Evolutionary conservation across 2,329 filamentous ascomycete species (phyloP).

Genomic region (Sporothrix pallida): DNA sequence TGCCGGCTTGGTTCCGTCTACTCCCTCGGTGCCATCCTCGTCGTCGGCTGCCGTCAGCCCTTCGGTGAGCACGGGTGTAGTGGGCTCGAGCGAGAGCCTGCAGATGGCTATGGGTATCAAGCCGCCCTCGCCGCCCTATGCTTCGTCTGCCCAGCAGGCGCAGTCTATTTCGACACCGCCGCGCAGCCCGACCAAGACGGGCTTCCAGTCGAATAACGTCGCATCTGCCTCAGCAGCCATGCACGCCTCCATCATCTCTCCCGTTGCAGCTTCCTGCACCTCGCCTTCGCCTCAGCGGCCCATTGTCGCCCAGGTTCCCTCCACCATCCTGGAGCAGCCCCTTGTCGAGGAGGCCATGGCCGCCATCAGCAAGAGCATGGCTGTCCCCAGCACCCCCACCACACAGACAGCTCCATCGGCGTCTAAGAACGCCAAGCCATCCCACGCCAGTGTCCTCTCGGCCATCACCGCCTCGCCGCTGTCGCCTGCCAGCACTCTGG

Average conservation of each 20-base stretch:
- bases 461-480: slow-evolving; percentile 34
- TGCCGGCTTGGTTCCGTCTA: slow-evolving; percentile 43
- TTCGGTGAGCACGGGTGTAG: slow-evolving; percentile 37
- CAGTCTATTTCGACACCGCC: slow-evolving; percentile 62
- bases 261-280: slow-evolving; percentile 34
- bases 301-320: slow-evolving; percentile 60
- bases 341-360: slow-evolving; percentile 53
- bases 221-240: not conserved
- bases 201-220: slow-evolving; percentile 38
- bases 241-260: slow-evolving; percentile 34
- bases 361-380: slow-evolving; percentile 37
- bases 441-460: not conserved
- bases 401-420: slow-evolving; percentile 35
- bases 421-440: not conserved
- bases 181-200: slow-evolving; percentile 60
- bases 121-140: slow-evolving; percentile 40
- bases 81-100: slow-evolving; percentile 49
- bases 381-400: slow-evolving; percentile 9
- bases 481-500: slow-evolving; percentile 31
- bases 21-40: slow-evolving; percentile 21
- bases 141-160: not conserved
- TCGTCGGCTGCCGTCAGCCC: not conserved
- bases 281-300: slow-evolving; percentile 57
- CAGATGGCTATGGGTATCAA: slow-evolving; percentile 52
- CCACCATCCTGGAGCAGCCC: slow-evolving; percentile 61